Conservation (phyloP, 1,284 basidiomycete species). For the Taiwanofungus camphoratus region DNA sequence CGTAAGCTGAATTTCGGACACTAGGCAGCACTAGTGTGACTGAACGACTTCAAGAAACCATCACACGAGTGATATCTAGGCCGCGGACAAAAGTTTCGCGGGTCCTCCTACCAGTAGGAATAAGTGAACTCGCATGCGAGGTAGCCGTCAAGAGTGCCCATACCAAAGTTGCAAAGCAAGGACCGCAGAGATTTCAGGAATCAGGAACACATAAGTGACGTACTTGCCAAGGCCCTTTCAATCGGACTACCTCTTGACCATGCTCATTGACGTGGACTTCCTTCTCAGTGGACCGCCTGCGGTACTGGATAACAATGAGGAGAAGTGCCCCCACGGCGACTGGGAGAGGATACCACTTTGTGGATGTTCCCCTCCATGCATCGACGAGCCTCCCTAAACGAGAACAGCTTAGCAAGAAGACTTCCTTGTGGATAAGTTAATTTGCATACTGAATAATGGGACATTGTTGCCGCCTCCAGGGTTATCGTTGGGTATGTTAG, state of each 20-base stretch:
- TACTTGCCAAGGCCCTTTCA: conserved; percentile 95
- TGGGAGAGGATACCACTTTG: conserved; percentile 95
- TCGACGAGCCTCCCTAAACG: conserved; percentile 41
- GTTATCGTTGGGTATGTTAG: neutral
- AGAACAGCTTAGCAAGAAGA: neutral
- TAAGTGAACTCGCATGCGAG: too few species aligned
- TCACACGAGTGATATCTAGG: neutral
- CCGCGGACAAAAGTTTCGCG: too few species aligned
- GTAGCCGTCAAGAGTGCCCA: neutral
- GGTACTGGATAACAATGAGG: conserved; percentile 79
- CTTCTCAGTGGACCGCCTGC: conserved; percentile 49
- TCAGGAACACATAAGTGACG: too few species aligned
- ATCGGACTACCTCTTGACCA: conserved; percentile 64
- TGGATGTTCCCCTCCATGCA: conserved; percentile 87
- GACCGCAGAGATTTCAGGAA: too few species aligned
- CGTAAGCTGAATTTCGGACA: too few species aligned
- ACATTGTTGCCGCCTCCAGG: neutral
- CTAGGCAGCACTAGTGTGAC: neutral
- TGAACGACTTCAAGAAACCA: neutral
- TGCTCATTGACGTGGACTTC: conserved; percentile 74
- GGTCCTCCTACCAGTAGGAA: too few species aligned
- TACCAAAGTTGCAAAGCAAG: neutral
- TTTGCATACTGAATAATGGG: neutral
- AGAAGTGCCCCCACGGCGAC: conserved; percentile 87
- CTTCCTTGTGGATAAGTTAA: neutral